Base-by-base conservation (phyloP, 2,329 filamentous ascomycete genomes). In the Colletotrichum australisinense region DNA sequence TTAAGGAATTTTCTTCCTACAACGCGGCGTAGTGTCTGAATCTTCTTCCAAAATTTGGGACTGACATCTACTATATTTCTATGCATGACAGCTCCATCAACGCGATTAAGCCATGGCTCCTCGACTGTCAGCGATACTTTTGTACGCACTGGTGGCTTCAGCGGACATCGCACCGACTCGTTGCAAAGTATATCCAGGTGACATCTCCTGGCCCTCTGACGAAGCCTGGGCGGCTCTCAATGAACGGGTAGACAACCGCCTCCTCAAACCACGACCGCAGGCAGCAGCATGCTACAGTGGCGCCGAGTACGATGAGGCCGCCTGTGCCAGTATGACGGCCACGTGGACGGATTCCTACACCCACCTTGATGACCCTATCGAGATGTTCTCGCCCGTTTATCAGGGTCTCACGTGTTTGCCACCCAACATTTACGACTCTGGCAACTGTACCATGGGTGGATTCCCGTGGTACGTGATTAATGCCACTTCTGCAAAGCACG, bases 391-490 rank as follows among this genome's bases (percentile, higher is more conserved):
- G 49, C 69, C 69, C 1, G 64, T 72, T 2, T 63, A 72, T 26
- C 64, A 69, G n/a, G 69, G 69, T 30, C 26, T 68, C 32, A 72
- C 65, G 1, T 72, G 65, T 24, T n/a, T 72, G 16, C 65, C 69
- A 3, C 69, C 69, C 1, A 59, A 42, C 11, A 52, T 69, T 16
- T 63, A 72, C 22, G 69, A 72, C 52, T 69, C 64, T 11, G 57
- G 65, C 16, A 72, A 68, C 42, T 72, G 69, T 35, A 63, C 69
- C 8, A 68, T 69, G 69, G 69, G 69, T 9, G 69, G 69, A 4
- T 72, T 58, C 16, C 57, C 69, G 1, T 69, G 49, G 64, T 72
- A 72, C 8, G 64, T 69, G 14, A 72, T 72, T 28, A 69, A 63
- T 3, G 69, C 69, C 14, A 63, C 66, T 9, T 11, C 35, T 2